Evolutionary conservation across 129 eudicot genomes (phyloP).

Genomic region (Flaveria bidentis): DNA sequence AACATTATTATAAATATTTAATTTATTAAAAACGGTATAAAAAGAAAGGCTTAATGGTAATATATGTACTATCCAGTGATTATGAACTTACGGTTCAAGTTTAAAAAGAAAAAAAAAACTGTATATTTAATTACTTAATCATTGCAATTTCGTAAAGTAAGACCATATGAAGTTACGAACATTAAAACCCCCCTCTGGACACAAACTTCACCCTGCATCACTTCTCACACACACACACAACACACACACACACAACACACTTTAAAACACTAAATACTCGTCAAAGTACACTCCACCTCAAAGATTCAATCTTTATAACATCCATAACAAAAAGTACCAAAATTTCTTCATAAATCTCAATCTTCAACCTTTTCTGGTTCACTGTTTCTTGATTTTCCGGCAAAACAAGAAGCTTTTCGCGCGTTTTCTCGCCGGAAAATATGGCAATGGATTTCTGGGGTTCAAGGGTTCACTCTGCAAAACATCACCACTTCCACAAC

Average conservation of each 20-base stretch:
- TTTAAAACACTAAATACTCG: constrained; percentile 22
- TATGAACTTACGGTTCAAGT: no score
- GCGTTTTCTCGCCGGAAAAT: constrained; percentile 35
- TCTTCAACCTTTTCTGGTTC: constrained; percentile 3
- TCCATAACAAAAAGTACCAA: constrained; percentile 21
- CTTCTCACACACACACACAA: constrained; percentile 30
- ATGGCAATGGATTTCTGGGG: constrained; percentile 73
- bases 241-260: constrained; percentile 11
- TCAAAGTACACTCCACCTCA: constrained; percentile 36
- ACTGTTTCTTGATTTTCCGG: constrained; percentile 28
- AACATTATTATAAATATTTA: no score
- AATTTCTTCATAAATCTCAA: constrained; percentile 16
- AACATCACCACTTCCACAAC: constrained; percentile 40
- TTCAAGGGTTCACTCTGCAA: constrained; percentile 54
- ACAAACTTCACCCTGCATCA: constrained; percentile 22
- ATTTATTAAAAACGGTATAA: no score
- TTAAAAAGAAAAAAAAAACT: no score
- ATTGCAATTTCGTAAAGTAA: no score
- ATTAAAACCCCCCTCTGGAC: constrained; percentile 32
- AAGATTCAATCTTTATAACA: constrained; percentile 37
- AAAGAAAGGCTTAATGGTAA: no score
- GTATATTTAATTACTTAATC: no score
- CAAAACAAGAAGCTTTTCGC: not conserved
- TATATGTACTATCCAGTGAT: no score
- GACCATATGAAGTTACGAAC: constrained; percentile 16